These are phyloP conservation scores for Anthracocystis walkeri DNA, from an alignment of 1,284 basidiomycete genomes.

Conservation along the genomic window DNA sequence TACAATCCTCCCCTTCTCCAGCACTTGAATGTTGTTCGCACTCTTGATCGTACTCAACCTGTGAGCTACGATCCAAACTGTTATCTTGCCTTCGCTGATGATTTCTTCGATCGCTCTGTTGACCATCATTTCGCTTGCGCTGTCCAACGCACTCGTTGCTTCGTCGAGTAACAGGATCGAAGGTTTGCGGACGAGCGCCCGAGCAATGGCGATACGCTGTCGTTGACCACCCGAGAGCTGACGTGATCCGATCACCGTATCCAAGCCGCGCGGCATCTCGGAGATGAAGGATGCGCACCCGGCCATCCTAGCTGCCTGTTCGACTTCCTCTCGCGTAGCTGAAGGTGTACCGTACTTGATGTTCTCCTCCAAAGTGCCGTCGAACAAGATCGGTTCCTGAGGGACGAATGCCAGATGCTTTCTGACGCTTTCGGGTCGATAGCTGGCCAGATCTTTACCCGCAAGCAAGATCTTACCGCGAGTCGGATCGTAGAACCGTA, in stretches of 20 bases:
- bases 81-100: conserved; percentile 71
- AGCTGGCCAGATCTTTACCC: conserved; percentile 88
- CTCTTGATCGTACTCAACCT: conserved; percentile 72
- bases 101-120: conserved; percentile 72
- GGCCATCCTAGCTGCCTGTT: conserved; percentile 86
- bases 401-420: conserved; percentile 65
- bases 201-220: conserved; percentile 73
- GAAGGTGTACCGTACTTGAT: conserved; percentile 84
- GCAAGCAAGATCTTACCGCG: conserved; percentile 84
- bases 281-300: conserved; percentile 93
- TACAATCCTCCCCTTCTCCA: conserved; percentile 71
- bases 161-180: conserved; percentile 70
- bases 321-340: conserved; percentile 84
- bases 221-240: conserved; percentile 71
- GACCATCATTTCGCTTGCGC: conserved; percentile 70
- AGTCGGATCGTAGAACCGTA: conserved; percentile 92
- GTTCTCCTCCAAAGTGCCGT: conserved; percentile 90
- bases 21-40: conserved; percentile 71
- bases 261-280: conserved; percentile 86
- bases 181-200: conserved; percentile 72
- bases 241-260: conserved; percentile 74
- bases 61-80: conserved; percentile 73
- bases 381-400: conserved; percentile 70
- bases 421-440: conserved; percentile 74
- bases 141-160: conserved; percentile 70